Base-by-base conservation (phyloP, 768 basidiomycete species). In the Leccinum boreale region DNA sequence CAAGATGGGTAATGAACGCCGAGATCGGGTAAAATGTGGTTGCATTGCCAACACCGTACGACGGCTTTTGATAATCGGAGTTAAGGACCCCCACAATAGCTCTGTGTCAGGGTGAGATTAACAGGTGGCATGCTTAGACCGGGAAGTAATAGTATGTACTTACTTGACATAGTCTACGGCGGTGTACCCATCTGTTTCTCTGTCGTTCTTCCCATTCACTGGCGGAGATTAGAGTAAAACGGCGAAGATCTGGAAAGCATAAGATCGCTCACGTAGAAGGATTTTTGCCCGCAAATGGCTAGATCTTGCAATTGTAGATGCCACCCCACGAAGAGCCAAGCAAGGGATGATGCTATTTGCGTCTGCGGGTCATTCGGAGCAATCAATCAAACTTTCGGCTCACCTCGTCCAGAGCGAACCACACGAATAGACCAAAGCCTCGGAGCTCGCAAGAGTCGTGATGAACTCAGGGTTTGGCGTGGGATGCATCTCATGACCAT, bases 381-480 rank as follows among this genome's bases (percentile, higher is more conserved):
- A 15, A 48, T 28, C 39, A 29, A 59, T 28, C 26, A 33, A 58
- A 64, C 45, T 28, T 28, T 8, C 48, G 50, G 45, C 78, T 51
- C 53, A 87, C 92, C 90, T 93, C 14, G 94, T 98, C 92, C 92
- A 98, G 8, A 98, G 76, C 2, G 94, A 96, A 5, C 94, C 94
- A 67, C 94, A 94, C 3, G 92, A 94, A 70, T 96, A 97, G 3
- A 98, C 85, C 28, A 98, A 75, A 3, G 89, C 76, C 61, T 90
- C 83, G 56, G 81, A 81, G 29, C 78, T 74, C 4, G 74, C 72
- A 10, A 96, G 75, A 52, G 82, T 81, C 12, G 81, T 72, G 51
- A 98, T 67, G 67, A 87, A 92, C 45, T 90, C 90, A 2, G 86
- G 82, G 69, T 95, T 96, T 0, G 94, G 93, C 44, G 83, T 78